A percentile compares a stretch with the other conserved stretches of the same genome.
phyloP scores from a whole-genome alignment of 164 flowering plant genomes.

The Liquidambar formosana region DNA sequence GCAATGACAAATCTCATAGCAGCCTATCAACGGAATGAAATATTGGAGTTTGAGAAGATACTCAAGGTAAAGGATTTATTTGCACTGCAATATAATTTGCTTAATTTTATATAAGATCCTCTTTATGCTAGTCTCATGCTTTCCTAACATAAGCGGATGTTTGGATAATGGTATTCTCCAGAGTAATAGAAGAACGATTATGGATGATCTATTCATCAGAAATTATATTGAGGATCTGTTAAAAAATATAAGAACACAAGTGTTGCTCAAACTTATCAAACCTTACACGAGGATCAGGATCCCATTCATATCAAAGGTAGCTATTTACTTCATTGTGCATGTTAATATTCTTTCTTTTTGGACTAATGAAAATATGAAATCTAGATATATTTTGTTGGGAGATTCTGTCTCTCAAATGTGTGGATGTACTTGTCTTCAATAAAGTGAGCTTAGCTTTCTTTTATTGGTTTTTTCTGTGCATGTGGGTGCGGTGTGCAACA shows the following conservation, averaged over 20 bases:
- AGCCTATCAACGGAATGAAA: conserved; percentile 96
- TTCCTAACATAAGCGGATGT: not conserved
- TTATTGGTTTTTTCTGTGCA: too few relatives aligned
- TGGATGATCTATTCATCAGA: conserved; percentile 96
- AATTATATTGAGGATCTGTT: conserved; percentile 94
- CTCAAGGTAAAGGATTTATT: conserved; percentile 52
- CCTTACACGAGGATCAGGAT: conserved; percentile 96
- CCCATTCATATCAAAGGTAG: conserved; percentile 93
- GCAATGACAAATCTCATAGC: conserved; percentile 99
- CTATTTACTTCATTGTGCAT: not conserved
- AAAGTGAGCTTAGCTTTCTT: too few relatives aligned
- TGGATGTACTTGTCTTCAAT: too few relatives aligned
- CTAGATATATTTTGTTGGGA: too few relatives aligned
- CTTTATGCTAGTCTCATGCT: not conserved
- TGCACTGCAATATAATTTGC: not conserved
- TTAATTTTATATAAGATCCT: not conserved
- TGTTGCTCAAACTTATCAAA: conserved; percentile 94
- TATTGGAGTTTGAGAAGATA: conserved; percentile 94
- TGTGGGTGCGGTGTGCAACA: too few relatives aligned
- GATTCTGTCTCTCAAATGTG: too few relatives aligned
- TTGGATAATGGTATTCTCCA: conserved; percentile 29
- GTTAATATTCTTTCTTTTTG: not conserved
- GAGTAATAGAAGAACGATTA: conserved; percentile 95
- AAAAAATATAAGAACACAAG: conserved; percentile 96
- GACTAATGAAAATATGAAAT: not conserved